phyloP scores from a whole-genome alignment of 768 basidiomycete genomes.

The Holtermannia corniformis region DNA sequence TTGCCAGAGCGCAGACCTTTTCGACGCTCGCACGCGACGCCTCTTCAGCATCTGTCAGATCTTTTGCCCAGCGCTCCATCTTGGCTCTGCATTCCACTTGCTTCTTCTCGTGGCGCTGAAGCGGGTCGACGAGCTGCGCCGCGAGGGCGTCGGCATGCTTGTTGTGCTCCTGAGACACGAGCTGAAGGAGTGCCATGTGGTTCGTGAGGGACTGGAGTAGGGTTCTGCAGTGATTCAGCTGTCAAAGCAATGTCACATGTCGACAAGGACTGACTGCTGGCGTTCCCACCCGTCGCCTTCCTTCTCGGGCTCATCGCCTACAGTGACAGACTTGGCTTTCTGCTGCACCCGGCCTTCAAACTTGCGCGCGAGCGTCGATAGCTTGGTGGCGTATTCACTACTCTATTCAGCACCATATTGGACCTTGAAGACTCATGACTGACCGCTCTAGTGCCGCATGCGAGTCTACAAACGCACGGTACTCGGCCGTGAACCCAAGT shows the following conservation, averaged over 20 bases:
- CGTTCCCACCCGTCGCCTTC: background rate
- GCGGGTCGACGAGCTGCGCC: background rate
- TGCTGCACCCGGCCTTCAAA: background rate
- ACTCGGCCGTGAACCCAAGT: background rate
- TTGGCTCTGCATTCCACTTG: background rate
- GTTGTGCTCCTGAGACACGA: background rate
- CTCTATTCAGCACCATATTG: background rate
- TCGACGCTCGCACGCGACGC: background rate
- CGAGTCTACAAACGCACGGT: background rate
- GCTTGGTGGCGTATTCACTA: background rate
- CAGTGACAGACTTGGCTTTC: background rate
- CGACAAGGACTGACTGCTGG: background rate
- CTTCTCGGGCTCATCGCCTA: background rate
- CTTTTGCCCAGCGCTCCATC: background rate
- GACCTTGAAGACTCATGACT: too few species aligned
- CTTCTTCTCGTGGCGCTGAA: background rate
- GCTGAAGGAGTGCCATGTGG: background rate
- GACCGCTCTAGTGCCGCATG: background rate
- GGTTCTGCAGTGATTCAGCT: background rate
- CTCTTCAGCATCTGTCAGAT: background rate
- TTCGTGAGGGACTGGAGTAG: background rate
- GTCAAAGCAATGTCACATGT: background rate
- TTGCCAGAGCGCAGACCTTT: background rate
- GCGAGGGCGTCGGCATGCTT: background rate
- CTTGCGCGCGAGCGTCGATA: background rate